Percentiles rank a stretch among this genome's conserved stretches.
Evolutionary conservation across 345 rosid genomes (phyloP).

Genomic region (Dipteronia sinensis): DNA sequence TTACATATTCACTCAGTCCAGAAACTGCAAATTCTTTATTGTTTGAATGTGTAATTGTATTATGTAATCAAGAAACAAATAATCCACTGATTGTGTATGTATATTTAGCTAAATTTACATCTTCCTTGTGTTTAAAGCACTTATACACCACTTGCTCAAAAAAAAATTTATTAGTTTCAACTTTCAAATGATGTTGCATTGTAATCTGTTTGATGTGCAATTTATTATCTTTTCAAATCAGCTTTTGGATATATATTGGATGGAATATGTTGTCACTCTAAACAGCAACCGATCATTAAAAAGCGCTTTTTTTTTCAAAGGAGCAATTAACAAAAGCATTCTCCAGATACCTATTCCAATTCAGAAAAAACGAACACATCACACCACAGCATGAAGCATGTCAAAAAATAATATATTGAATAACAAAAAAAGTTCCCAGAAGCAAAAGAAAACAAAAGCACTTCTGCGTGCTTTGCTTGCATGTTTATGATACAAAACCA

Average conservation of each 20-base stretch:
- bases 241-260: not conserved
- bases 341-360: not conserved
- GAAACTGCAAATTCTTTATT: not conserved
- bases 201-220: not conserved
- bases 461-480: not conserved
- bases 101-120: too few relatives aligned
- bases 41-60: not conserved
- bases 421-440: not conserved
- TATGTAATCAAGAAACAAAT: not conserved
- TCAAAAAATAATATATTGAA: not conserved
- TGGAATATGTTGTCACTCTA: not conserved
- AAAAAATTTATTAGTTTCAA: too few relatives aligned
- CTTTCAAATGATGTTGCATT: not conserved
- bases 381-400: not conserved
- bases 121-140: not conserved
- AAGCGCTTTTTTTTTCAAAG: not conserved
- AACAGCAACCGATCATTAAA: not conserved
- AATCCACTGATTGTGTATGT: not conserved
- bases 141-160: too few relatives aligned
- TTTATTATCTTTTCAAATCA: not conserved
- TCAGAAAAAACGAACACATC: too few relatives aligned
- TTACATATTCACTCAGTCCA: not conserved
- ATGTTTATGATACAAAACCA: not conserved
- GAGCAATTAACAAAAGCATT: too few relatives aligned
- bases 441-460: not conserved